A percentile compares a stretch with the other conserved stretches of the same genome.
phyloP scores from a whole-genome alignment of 768 basidiomycete species.

The Hericium erinaceus region DNA sequence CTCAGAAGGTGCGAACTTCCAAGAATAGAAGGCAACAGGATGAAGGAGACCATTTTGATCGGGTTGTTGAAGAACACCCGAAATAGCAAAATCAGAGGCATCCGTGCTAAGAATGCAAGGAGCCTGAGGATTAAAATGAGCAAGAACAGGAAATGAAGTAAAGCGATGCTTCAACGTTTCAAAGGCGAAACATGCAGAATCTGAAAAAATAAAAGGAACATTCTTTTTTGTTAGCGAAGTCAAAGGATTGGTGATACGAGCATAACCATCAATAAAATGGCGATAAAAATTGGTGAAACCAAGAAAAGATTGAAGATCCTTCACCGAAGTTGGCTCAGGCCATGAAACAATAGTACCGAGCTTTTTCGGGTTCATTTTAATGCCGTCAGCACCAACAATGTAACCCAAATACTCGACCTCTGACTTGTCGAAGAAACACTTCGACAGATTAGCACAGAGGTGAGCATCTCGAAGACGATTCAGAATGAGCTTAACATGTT shows the following conservation, averaged over 20 bases:
- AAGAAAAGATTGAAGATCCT: conserved; percentile 31
- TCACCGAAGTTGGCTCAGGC: conserved; percentile 24
- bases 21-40: conserved; percentile 31
- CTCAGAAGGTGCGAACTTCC: conserved; percentile 24
- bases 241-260: conserved; percentile 20
- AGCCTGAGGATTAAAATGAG: conserved; percentile 5
- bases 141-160: conserved; percentile 19
- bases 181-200: conserved; percentile 18
- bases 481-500: conserved; percentile 14
- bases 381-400: conserved; percentile 19
- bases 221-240: conserved; percentile 21
- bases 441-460: conserved; percentile 23
- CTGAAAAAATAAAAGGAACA: conserved; percentile 20
- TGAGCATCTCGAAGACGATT: conserved; percentile 20
- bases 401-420: conserved; percentile 24
- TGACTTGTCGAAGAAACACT: conserved; percentile 27
- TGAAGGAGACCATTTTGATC: conserved; percentile 18
- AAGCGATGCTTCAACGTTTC: conserved; percentile 21
- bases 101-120: conserved; percentile 1
- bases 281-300: conserved; percentile 33
- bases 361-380: conserved; percentile 32
- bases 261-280: conserved; percentile 24
- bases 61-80: conserved; percentile 23
- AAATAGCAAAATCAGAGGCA: background rate
- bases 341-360: conserved; percentile 28